Base-by-base conservation (phyloP, 2,329 filamentous ascomycete genomes). In the Metarhizium anisopliae region DNA sequence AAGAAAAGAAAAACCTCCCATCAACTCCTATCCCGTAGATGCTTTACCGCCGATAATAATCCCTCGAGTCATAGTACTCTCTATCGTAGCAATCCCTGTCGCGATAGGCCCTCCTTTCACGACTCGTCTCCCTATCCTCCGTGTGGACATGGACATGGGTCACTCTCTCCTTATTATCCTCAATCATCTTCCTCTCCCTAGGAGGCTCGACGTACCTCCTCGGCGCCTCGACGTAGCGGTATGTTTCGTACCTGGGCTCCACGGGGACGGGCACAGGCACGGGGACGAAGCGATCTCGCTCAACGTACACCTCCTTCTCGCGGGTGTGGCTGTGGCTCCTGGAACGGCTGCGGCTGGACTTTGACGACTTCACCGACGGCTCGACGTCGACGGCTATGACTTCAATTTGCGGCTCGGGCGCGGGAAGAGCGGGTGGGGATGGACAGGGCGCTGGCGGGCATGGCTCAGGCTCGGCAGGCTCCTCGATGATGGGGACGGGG, bases 171-270 rank as follows among this genome's bases (percentile, higher is more conserved):
- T 56, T 58, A 29, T 66, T 59, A 20, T 66, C 61, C 57, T 65
- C 69, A 20, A 67, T 70, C 67, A 63, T 68, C 60, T 61, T 70
- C 62, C 58, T 62, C 53, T 61, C 62, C 43, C 65, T 63, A 57
- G 64, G 59, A 10, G 63, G 61, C 47, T 69, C 67, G 10, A 62
- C 43, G 47, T 59, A 60, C 25, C 73, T 67, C 52, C 74, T 68
- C 30, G 77, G 73, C 0, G 74, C 77, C 56, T 81, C 77, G 51
- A 82, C 72, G 60, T 81, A 81, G 6, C 79, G 76, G 62, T 71
- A 82, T 35, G 77, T 77, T 42, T 79, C 78, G 59, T 74, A 75
- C 58, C 66, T 62, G 40, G 70, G 70, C 61, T 70, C 71, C 32
- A 66, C 65, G 52, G 68, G 69, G 6, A 75, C 70, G 18, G 32